Conservation (phyloP, 192 early-diverging fungal species). For the Cetraspora pellucida region DNA sequence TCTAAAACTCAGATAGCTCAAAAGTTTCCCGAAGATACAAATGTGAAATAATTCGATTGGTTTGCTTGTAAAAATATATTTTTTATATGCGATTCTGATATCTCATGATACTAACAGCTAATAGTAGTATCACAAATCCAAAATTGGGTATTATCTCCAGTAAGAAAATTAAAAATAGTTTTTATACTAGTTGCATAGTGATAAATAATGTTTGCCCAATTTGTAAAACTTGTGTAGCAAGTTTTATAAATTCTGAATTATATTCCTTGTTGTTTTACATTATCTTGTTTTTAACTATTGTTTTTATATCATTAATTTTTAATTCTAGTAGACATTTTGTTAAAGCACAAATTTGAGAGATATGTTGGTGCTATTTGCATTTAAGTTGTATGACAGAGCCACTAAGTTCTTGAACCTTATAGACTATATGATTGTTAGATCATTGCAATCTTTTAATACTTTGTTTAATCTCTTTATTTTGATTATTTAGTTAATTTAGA, state of each 20-base stretch:
- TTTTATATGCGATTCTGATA: conserved; percentile 2
- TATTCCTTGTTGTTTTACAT: conserved; percentile 8
- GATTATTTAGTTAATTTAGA: too few species aligned
- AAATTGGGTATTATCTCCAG: conserved; percentile 2
- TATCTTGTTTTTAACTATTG: neutral
- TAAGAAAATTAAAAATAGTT: conserved; percentile 6
- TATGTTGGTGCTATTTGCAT: neutral
- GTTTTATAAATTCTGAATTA: neutral
- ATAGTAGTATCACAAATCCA: neutral
- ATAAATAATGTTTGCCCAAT: neutral
- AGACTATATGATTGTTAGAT: neutral
- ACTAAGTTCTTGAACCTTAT: neutral
- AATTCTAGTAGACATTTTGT: neutral
- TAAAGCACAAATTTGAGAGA: neutral
- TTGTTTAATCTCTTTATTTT: neutral
- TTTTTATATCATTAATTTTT: neutral
- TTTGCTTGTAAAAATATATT: neutral
- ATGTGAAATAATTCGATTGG: neutral
- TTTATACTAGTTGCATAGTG: neutral
- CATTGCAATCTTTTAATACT: neutral
- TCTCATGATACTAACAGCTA: neutral
- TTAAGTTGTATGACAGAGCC: neutral
- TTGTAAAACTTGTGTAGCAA: too few species aligned
- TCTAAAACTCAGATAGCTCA: too few species aligned
- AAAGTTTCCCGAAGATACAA: neutral